These are phyloP conservation scores for Penicillium sp. DNA, from an alignment of 2,329 filamentous ascomycete species.

Conservation along the genomic window DNA sequence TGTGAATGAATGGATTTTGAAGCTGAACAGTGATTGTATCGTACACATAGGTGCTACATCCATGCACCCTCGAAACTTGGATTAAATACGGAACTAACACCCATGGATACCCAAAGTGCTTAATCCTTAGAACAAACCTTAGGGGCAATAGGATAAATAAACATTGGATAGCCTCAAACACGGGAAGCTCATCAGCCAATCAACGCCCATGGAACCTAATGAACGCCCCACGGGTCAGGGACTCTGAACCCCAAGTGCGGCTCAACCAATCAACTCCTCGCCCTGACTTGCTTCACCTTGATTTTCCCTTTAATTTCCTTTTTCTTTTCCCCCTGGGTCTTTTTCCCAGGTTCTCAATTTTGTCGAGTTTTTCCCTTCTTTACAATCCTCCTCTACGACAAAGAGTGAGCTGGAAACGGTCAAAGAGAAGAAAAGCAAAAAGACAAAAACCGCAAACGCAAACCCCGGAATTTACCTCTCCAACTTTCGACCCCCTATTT, in stretches of 20 bases:
- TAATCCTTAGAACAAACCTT: neutral
- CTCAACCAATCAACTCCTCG: conserved; percentile 10
- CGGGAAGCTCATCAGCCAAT: neutral
- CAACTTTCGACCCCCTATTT: conserved; percentile 11
- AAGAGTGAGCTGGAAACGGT: neutral
- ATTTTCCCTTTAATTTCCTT: conserved; percentile 5
- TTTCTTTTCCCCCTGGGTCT: neutral
- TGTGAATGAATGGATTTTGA: neutral
- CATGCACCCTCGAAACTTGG: neutral
- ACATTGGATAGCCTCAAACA: neutral
- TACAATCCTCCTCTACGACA: conserved; percentile 3
- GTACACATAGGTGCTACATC: neutral
- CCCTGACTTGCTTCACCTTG: conserved; percentile 11
- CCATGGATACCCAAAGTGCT: too few relatives aligned
- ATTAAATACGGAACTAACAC: neutral
- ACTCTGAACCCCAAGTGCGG: conserved; percentile 5
- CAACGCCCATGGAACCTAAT: neutral
- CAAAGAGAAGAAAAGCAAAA: neutral
- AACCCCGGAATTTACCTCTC: neutral
- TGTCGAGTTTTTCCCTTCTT: neutral
- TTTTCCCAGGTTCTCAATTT: neutral
- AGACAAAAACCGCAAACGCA: too few relatives aligned
- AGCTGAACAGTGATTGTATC: neutral
- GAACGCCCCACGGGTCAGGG: neutral
- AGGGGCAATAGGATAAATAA: neutral